Base-by-base conservation (phyloP, 2,329 filamentous ascomycete species). In the Orbilia blumenaviensis region DNA sequence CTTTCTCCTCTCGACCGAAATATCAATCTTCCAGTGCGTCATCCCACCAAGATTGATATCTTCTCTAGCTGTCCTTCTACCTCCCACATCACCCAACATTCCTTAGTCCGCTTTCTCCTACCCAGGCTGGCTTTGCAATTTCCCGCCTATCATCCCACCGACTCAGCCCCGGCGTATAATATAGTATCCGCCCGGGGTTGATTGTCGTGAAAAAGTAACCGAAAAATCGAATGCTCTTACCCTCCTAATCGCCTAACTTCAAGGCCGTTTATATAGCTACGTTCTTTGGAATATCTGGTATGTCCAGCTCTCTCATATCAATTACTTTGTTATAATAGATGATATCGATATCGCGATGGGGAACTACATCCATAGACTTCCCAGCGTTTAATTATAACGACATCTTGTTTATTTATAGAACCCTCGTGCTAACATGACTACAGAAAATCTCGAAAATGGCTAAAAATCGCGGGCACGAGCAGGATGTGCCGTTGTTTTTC, bases 231-330 rank as follows among this genome's bases (percentile, higher is more conserved):
- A 18, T 16, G 32, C 3, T 2, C 6, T 14, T 18, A 21, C 29
- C n/a, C n/a, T n/a, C n/a, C n/a, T 16, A 27, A 25, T 46, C 25
- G 44, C 41, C 27, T 48, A n/a, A 7, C 29, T 21, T 21, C 4
- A 27, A 32, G 36, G 42, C 4, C 23, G 16, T 10, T 52, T 56
- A 50, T 63, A 60, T 60, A 5, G 38, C 27, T 42, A 64, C 71
- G 29, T 68, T 75, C 71, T 60, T 75, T 75, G 27, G 41, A 68
- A 64, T 75, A 75, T 64, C 34, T 46, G 52, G 71, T 75, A 63
- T 2, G 63, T 68, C 7, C 6, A 46, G 3, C n/a, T 46, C 12
- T 46, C 5, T 23, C 3, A 1, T 46, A 6, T 21, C 6, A 16
- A 23, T 25, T 10, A 21, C 2, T 14, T 3, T 42, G 14, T 46